These are phyloP conservation scores for Verticillium albo-atrum DNA, from an alignment of 2,329 filamentous ascomycete species.

Conservation along the genomic window DNA sequence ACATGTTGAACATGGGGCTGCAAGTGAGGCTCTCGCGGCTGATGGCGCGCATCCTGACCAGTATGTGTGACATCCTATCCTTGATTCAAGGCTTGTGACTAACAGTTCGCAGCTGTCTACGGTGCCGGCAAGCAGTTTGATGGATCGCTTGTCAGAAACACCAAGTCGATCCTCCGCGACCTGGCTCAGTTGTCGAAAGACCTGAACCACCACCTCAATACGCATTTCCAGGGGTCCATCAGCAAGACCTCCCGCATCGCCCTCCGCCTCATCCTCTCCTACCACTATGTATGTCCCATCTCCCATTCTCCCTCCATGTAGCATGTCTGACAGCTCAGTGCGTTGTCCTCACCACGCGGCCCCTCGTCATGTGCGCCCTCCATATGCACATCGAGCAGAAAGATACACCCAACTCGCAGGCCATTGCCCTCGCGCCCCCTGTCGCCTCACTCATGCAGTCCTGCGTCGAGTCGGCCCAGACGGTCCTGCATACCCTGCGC, in stretches of 20 bases:
- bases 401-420: slow-evolving; percentile 4
- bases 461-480: slow-evolving; percentile 12
- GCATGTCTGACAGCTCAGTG: slow-evolving; percentile 3
- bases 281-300: slow-evolving; percentile 13
- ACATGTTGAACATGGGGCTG: slow-evolving; percentile 12
- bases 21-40: slow-evolving; percentile 10
- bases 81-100: background rate
- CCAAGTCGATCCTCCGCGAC: slow-evolving; percentile 10
- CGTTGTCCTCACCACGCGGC: slow-evolving; percentile 10
- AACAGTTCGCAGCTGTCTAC: slow-evolving; percentile 4
- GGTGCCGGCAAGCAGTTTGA: slow-evolving; percentile 12
- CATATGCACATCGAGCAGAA: slow-evolving; percentile 19
- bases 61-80: background rate
- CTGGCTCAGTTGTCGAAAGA: slow-evolving; percentile 9
- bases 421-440: slow-evolving; percentile 6
- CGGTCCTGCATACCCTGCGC: slow-evolving; percentile 9
- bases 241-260: slow-evolving; percentile 12
- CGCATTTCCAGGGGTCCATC: slow-evolving; percentile 11
- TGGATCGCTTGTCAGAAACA: slow-evolving; percentile 9
- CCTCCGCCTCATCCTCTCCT: slow-evolving; percentile 12
- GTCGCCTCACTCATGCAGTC: slow-evolving; percentile 9
- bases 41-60: slow-evolving; percentile 11
- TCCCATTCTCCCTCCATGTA: accelerated
- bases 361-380: slow-evolving; percentile 15
- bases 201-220: slow-evolving; percentile 8